Conservation (phyloP, 1,284 basidiomycete genomes). For the Blastosporella zonata region DNA sequence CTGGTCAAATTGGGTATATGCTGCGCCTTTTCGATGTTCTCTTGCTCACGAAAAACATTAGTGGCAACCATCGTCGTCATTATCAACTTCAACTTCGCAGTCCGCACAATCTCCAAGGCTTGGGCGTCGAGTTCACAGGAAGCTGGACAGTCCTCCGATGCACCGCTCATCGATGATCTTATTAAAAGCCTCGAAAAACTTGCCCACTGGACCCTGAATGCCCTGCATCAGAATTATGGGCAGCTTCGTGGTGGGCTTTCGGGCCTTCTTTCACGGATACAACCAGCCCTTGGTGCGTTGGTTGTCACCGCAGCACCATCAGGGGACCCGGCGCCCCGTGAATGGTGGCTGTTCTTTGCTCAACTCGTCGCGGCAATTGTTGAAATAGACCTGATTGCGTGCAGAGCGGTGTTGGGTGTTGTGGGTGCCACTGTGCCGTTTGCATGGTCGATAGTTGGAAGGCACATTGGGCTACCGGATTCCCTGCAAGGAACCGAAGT, state of each 20-base stretch:
- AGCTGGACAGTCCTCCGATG: too few relatives aligned
- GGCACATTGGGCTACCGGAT: background rate
- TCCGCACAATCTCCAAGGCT: background rate
- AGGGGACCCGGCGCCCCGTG: background rate
- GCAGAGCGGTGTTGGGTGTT: background rate
- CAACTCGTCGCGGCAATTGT: background rate
- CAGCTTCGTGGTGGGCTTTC: background rate
- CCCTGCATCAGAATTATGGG: background rate
- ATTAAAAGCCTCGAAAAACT: too few relatives aligned
- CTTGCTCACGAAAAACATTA: background rate
- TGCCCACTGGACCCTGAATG: background rate
- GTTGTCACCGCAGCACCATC: background rate
- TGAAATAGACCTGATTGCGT: background rate
- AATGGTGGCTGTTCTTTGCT: background rate
- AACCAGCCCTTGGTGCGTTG: too few relatives aligned
- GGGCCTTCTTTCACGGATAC: background rate
- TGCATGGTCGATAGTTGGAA: background rate
- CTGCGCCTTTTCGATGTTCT: background rate
- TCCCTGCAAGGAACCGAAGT: background rate
- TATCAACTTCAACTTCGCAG: background rate
- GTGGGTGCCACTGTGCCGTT: background rate
- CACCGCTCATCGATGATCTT: too few relatives aligned
- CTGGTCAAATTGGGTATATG: background rate
- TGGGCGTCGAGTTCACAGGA: background rate
- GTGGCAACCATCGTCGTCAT: background rate